phyloP scores from a whole-genome alignment of 2,329 filamentous ascomycete genomes.

The Sphaerulina musiva region DNA sequence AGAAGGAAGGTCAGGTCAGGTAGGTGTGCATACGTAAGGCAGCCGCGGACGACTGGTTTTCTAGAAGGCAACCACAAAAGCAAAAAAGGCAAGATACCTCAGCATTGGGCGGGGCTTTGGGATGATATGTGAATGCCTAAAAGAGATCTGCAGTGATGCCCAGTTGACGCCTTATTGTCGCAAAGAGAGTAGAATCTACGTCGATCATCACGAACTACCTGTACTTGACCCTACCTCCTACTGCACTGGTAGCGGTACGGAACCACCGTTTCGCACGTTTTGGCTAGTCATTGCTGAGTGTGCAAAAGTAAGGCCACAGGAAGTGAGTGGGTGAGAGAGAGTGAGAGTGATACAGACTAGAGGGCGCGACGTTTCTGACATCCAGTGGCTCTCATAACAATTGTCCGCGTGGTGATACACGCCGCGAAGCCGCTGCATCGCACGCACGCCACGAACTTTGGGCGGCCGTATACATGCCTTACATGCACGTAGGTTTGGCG shows the following conservation, averaged over 20 bases:
- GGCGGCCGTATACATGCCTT: background rate
- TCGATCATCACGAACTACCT: constrained; percentile 5
- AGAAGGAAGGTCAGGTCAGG: background rate
- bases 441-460: constrained; percentile 1
- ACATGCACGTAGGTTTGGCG: background rate
- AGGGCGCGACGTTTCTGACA: background rate
- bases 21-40: background rate
- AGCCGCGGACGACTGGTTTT: background rate
- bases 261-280: constrained; percentile 10
- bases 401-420: background rate
- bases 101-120: constrained; percentile 9
- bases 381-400: background rate
- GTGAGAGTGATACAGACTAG: background rate
- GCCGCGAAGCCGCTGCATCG: background rate
- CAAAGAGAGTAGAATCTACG: background rate
- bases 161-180: constrained; percentile 1
- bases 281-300: background rate
- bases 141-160: constrained; percentile 8
- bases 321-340: background rate
- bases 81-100: background rate
- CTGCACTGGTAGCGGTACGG: background rate
- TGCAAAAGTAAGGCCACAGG: background rate
- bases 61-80: background rate
- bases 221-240: too few relatives aligned
- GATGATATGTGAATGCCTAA: constrained; percentile 3